Conservation (phyloP, 768 basidiomycete species). For the Boletus subparvulus region DNA sequence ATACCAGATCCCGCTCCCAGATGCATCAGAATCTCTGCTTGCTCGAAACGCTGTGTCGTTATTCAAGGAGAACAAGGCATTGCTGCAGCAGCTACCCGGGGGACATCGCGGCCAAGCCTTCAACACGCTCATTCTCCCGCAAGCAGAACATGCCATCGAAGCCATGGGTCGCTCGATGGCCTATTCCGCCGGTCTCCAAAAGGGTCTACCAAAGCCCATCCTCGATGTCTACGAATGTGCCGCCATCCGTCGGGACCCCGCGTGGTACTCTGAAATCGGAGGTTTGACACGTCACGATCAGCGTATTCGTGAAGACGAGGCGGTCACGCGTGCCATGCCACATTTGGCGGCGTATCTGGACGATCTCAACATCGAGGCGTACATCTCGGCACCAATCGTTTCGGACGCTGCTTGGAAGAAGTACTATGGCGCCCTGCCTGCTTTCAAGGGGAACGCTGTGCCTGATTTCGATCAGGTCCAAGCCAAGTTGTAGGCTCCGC, state of each 20-base stretch:
- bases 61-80: constrained; percentile 45
- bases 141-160: constrained; percentile 51
- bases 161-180: constrained; percentile 66
- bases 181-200: constrained; percentile 50
- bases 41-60: constrained; percentile 49
- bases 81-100: constrained; percentile 36
- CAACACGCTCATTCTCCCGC: constrained; percentile 55
- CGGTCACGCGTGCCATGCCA: constrained; percentile 21
- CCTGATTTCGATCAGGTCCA: constrained; percentile 40
- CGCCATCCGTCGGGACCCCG: constrained; percentile 10
- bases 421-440: constrained; percentile 41
- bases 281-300: constrained; percentile 39
- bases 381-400: constrained; percentile 53
- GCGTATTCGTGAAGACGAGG: constrained; percentile 46
- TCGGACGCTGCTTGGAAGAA: constrained; percentile 51
- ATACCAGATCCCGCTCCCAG: constrained; percentile 49
- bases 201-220: constrained; percentile 46
- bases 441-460: constrained; percentile 43
- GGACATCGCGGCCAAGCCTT: constrained; percentile 34
- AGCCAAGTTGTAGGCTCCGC: constrained; percentile 39
- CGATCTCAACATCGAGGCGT: constrained; percentile 47
- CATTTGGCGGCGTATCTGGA: constrained; percentile 42
- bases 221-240: constrained; percentile 57
- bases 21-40: constrained; percentile 46
- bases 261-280: constrained; percentile 1